Percentiles rank a stretch among this genome's conserved stretches.
phyloP scores from a whole-genome alignment of 345 rosid species.

The Excoecaria cochinchinensis region DNA sequence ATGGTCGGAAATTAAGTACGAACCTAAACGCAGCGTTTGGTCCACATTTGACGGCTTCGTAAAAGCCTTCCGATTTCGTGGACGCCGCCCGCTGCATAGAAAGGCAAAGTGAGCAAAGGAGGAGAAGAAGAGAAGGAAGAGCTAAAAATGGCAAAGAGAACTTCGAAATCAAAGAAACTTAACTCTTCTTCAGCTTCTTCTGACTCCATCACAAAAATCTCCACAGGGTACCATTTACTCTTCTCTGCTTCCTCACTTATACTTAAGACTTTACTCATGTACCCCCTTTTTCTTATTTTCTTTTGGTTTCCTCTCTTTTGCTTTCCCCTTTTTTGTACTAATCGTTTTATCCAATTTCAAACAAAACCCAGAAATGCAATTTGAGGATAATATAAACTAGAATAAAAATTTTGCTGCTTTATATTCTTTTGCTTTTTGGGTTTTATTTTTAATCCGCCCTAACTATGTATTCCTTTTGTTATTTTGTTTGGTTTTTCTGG shows the following conservation, averaged over 20 bases:
- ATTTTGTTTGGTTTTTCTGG: not conserved
- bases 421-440: not conserved
- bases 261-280: not conserved
- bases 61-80: not conserved
- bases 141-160: conserved; percentile 39
- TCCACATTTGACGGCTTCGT: no score
- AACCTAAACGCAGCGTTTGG: no score
- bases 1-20: no score
- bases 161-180: conserved; percentile 27
- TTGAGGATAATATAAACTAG: not conserved
- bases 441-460: not conserved
- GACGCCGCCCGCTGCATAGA: not conserved
- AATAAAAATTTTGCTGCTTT: not conserved
- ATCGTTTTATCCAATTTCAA: not conserved
- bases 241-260: not conserved
- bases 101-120: not conserved
- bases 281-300: not conserved
- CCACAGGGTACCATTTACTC: conserved; percentile 8
- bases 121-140: conserved; percentile 18
- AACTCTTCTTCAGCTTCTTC: conserved; percentile 24
- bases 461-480: not conserved
- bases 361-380: not conserved
- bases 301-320: not conserved
- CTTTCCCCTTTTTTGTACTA: no score
- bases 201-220: conserved; percentile 1